These are phyloP conservation scores for Chlamydomonas asymmetrica DNA, from an alignment of 139 green algal genomes.

Conservation along the genomic window DNA sequence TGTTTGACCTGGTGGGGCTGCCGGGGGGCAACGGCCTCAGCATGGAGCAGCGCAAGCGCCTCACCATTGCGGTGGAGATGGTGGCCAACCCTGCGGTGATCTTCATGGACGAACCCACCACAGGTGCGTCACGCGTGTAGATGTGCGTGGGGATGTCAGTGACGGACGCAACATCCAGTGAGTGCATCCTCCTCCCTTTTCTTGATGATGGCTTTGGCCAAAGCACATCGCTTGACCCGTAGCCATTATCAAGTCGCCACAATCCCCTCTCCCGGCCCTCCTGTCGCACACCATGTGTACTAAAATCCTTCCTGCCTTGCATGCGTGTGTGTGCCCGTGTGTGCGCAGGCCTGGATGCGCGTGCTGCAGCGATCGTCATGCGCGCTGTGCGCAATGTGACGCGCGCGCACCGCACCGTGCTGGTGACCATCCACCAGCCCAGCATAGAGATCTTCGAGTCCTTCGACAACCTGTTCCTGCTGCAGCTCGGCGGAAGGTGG, in stretches of 20 bases:
- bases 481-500: slow-evolving; percentile 73
- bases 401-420: slow-evolving; percentile 74
- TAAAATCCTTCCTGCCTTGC: too few relatives aligned
- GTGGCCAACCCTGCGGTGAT: slow-evolving; percentile 72
- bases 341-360: slow-evolving; percentile 80
- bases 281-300: too few relatives aligned
- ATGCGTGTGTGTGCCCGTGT: too few relatives aligned
- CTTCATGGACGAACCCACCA: slow-evolving; percentile 62
- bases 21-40: slow-evolving; percentile 10
- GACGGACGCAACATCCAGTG: too few relatives aligned
- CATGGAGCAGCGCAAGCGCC: slow-evolving; percentile 84
- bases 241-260: too few relatives aligned
- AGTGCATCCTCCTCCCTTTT: too few relatives aligned
- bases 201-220: too few relatives aligned
- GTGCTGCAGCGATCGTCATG: slow-evolving; percentile 84
- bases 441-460: slow-evolving; percentile 71
- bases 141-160: too few relatives aligned
- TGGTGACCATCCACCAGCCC: slow-evolving; percentile 92
- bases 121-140: too few relatives aligned
- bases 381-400: slow-evolving; percentile 70
- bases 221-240: too few relatives aligned
- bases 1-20: slow-evolving; percentile 52
- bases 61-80: slow-evolving; percentile 91
- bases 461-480: slow-evolving; percentile 76
- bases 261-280: too few relatives aligned